Evolutionary conservation across 768 basidiomycete genomes (phyloP).

Genomic region (Stropharia rugosoannulata): DNA sequence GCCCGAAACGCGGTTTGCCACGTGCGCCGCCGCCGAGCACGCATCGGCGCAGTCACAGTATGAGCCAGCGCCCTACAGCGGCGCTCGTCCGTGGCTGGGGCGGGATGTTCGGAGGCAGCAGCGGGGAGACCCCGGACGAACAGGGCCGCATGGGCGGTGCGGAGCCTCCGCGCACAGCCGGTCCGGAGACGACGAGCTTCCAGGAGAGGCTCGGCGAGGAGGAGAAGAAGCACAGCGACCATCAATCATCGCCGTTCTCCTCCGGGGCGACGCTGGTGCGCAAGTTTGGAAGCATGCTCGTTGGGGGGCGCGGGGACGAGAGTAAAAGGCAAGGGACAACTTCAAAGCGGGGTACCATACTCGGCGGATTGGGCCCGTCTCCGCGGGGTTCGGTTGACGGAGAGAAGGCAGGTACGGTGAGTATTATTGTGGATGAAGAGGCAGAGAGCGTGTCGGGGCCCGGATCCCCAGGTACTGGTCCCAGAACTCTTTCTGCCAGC

Average conservation of each 20-base stretch:
- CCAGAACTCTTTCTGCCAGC: constrained; percentile 35
- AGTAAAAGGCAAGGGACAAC: constrained; percentile 34
- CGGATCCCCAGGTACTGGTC: constrained; percentile 17
- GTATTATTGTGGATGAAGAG: constrained; percentile 5
- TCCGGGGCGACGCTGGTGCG: constrained; percentile 73
- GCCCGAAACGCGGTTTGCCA: constrained; percentile 37
- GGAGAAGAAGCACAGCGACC: constrained; percentile 25
- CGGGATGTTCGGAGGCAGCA: constrained; percentile 53
- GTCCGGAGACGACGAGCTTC: constrained; percentile 62
- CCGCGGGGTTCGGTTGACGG: constrained; percentile 29
- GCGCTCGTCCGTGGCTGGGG: constrained; percentile 52
- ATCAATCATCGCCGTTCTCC: constrained; percentile 38
- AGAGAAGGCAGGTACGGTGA: constrained; percentile 24
- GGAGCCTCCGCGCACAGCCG: constrained; percentile 59
- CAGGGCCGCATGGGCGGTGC: constrained; percentile 29
- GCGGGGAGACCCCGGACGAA: constrained; percentile 36
- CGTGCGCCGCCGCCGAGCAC: constrained; percentile 76
- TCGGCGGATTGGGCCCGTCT: constrained; percentile 28
- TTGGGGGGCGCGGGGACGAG: constrained; percentile 37
- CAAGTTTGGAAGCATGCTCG: constrained; percentile 72
- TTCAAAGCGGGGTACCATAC: constrained; percentile 47
- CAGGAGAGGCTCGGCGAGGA: constrained; percentile 38
- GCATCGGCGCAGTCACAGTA: constrained; percentile 80
- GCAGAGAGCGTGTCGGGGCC: constrained; percentile 5
- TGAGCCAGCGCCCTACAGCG: constrained; percentile 69